Base-by-base conservation (phyloP, 257 asterid genomes). In the Nicotiana tomentosiformis region DNA sequence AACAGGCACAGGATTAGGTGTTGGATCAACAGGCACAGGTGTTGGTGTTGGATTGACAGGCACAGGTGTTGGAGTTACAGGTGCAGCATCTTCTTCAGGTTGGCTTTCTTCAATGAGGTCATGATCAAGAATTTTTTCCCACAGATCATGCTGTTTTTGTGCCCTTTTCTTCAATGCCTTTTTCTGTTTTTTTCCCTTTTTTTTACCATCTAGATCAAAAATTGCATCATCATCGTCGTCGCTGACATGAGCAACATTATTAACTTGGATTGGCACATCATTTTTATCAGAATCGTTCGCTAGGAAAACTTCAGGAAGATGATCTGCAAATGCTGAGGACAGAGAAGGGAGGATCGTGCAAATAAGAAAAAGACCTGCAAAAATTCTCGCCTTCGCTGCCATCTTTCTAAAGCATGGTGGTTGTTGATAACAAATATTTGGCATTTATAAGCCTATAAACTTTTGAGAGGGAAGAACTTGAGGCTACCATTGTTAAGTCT, bases 351-450 rank as follows among this genome's bases (percentile, higher is more conserved):
- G 84, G 86, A 86, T 56, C 68, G 85, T 37, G 51, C 76, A 86
- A 7, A 87, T 86, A 82, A 89, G 82, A 81, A 91, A 83, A 49
- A 80, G 49, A 70, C 77, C 84, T 4, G 83, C 39, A 60, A 87
- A 80, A 82, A 89, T 86, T 82, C 86, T 83, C 83, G 83, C 90
- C 70, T 82, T 86, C 78, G 77, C 74, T 70, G 89, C 91, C 88
- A 84, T 87, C 86, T 86, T 81, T 85, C 64, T 12, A 33, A 1
- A 26, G 81, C 32, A 77, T 23, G 35, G 51, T 55, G 51, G 43
- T 62, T 20, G 6, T 37, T 6, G 23, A 23, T 23, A 62, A 61
- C 74, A 80, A 51, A 85, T 61, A 29, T 79, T 80, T 78, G 82
- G 84, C 77, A 77, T 60, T 66, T 43, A 82, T 51, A 61, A 7